These are phyloP conservation scores for Phialocephala sp. DNA, from an alignment of 2,329 filamentous ascomycete species.

Conservation along the genomic window DNA sequence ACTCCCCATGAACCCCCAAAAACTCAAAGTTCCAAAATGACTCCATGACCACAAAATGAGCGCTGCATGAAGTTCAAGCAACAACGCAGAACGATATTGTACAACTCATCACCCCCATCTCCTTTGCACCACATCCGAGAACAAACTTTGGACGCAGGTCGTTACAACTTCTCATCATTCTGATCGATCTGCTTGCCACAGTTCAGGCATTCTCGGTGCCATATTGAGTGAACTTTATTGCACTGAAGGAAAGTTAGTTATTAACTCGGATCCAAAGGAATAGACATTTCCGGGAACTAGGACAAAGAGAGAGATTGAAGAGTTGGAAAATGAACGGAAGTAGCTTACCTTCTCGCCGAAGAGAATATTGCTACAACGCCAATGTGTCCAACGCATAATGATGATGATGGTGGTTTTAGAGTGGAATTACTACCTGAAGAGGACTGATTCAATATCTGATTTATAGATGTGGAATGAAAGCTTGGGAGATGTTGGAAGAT, in stretches of 20 bases:
- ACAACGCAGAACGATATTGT: background rate
- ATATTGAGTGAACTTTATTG: constrained; percentile 11
- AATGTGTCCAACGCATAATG: constrained; percentile 10
- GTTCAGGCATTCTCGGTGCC: constrained; percentile 10
- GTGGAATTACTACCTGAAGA: background rate
- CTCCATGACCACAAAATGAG: constrained; percentile 1
- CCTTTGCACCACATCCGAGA: background rate
- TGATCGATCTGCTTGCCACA: constrained; percentile 12
- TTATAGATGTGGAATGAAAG: background rate
- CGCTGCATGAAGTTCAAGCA: background rate
- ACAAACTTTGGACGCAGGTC: background rate
- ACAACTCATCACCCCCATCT: background rate
- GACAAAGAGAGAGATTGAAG: no score
- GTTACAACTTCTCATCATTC: constrained; percentile 7
- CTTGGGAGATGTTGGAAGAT: no score
- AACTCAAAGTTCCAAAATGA: background rate
- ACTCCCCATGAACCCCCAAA: background rate
- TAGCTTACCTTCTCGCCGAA: constrained; percentile 2
- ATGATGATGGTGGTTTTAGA: no score
- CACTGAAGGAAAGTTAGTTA: background rate
- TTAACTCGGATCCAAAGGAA: no score
- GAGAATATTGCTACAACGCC: constrained; percentile 11
- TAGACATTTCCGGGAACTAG: no score
- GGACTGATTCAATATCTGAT: background rate
- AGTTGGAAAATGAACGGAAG: no score